Evolutionary conservation across 1,139 yeast species (phyloP).

Genomic region (Magnusiomyces starmeri): DNA sequence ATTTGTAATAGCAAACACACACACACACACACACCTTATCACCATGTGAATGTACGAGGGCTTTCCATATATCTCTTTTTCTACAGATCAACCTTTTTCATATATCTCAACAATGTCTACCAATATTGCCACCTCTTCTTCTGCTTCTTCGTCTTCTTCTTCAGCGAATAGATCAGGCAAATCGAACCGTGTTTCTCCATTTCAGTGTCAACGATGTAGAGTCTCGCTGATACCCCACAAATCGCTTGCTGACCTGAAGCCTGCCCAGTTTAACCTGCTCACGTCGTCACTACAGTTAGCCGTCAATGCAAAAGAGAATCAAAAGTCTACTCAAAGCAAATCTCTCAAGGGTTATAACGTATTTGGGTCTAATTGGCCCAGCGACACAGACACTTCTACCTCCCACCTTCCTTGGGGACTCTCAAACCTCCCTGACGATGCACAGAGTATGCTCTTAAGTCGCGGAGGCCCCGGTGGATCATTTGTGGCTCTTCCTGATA

Average conservation of each 20-base stretch:
- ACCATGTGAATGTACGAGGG: no score
- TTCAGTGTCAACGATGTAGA: constrained; percentile 52
- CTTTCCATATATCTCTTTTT: no score
- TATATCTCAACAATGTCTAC: no score
- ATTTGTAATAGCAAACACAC: no score
- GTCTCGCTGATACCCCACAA: constrained; percentile 51
- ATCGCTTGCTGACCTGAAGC: constrained; percentile 45
- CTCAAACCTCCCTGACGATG: constrained; percentile 13
- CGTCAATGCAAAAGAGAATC: constrained; percentile 13
- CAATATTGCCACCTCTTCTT: no score
- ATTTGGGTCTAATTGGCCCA: constrained; percentile 1
- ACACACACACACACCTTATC: no score
- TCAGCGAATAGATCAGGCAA: no score
- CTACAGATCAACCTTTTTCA: no score
- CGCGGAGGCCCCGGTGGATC: constrained; percentile 14
- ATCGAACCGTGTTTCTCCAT: no score
- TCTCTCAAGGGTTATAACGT: neutral
- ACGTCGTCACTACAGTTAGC: constrained; percentile 16
- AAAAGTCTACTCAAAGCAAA: neutral
- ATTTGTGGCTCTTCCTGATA: constrained; percentile 14
- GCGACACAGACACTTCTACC: neutral
- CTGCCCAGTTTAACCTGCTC: constrained; percentile 47
- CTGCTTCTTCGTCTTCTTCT: no score
- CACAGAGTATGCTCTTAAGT: constrained; percentile 8
- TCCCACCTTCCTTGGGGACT: constrained; percentile 14